Conservation (phyloP, 2,329 filamentous ascomycete genomes). For the Aspergillus sp. region DNA sequence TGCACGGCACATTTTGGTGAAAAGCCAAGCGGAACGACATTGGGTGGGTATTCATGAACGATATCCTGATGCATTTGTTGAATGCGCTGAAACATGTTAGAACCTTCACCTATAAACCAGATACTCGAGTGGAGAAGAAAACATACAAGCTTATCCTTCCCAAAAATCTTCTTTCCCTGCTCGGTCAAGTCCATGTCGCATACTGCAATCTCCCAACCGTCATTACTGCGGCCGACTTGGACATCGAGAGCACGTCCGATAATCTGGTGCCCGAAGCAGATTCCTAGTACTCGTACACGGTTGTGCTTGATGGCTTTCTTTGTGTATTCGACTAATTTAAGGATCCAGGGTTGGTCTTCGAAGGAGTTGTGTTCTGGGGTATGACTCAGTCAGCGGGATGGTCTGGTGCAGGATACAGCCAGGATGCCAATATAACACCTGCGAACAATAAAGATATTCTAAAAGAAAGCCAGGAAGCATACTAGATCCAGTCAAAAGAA, state of each 20-base stretch:
- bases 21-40: slow-evolving; percentile 59
- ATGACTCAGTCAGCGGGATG: neutral
- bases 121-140: too few species aligned
- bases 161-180: slow-evolving; percentile 68
- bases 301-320: slow-evolving; percentile 55
- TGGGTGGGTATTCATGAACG: slow-evolving; percentile 59
- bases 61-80: slow-evolving; percentile 87
- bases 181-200: slow-evolving; percentile 62
- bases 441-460: neutral
- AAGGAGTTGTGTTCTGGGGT: slow-evolving; percentile 67
- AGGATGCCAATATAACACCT: neutral
- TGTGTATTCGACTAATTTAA: slow-evolving; percentile 66
- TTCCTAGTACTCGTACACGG: slow-evolving; percentile 66
- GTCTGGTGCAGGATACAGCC: neutral
- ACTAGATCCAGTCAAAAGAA: slow-evolving; percentile 73
- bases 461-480: slow-evolving; percentile 5
- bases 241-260: slow-evolving; percentile 66
- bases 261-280: slow-evolving; percentile 89
- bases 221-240: slow-evolving; percentile 61
- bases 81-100: slow-evolving; percentile 36
- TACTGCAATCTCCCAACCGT: slow-evolving; percentile 80
- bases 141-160: slow-evolving; percentile 56
- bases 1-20: slow-evolving; percentile 69
- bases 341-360: slow-evolving; percentile 70
- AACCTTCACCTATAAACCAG: neutral